Percentiles rank a stretch among this genome's conserved stretches.
Evolutionary conservation across 2,329 filamentous ascomycete genomes (phyloP).

Genomic region (Ascochyta clinopodiicola): DNA sequence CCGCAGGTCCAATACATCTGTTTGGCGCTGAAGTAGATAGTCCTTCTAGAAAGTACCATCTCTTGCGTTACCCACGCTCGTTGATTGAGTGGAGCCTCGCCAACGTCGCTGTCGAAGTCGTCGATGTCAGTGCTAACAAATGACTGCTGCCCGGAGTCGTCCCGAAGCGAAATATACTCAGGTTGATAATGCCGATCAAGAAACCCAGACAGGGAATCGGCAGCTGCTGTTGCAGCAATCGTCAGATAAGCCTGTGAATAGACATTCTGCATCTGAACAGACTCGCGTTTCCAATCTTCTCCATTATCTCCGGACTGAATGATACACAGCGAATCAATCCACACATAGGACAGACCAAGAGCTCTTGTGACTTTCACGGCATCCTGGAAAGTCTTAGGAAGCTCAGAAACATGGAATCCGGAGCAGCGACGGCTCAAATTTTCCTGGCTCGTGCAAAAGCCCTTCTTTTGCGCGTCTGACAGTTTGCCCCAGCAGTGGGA

Average conservation of each 20-base stretch:
- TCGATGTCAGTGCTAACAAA: background rate
- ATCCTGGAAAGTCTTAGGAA: background rate
- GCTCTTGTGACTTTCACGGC: background rate
- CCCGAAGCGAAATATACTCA: background rate
- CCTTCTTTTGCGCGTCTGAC: background rate
- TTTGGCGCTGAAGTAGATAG: conserved; percentile 26
- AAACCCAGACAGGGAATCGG: background rate
- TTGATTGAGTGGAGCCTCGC: background rate
- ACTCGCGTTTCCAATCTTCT: background rate
- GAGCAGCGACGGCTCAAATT: background rate
- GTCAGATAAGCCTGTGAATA: background rate
- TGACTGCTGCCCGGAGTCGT: background rate
- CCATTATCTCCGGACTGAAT: background rate
- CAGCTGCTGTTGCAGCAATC: background rate
- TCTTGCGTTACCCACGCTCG: conserved; percentile 30
- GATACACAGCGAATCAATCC: background rate
- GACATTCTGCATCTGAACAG: background rate
- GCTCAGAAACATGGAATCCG: background rate
- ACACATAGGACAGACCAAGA: background rate
- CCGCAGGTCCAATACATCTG: conserved; percentile 30
- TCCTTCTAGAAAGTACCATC: conserved; percentile 21
- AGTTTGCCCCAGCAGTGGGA: background rate
- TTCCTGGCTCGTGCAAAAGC: background rate
- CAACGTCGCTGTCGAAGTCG: background rate
- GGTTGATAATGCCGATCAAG: background rate